These are phyloP conservation scores for Prunus mume DNA, from an alignment of 306 rosid genomes.

Conservation along the genomic window DNA sequence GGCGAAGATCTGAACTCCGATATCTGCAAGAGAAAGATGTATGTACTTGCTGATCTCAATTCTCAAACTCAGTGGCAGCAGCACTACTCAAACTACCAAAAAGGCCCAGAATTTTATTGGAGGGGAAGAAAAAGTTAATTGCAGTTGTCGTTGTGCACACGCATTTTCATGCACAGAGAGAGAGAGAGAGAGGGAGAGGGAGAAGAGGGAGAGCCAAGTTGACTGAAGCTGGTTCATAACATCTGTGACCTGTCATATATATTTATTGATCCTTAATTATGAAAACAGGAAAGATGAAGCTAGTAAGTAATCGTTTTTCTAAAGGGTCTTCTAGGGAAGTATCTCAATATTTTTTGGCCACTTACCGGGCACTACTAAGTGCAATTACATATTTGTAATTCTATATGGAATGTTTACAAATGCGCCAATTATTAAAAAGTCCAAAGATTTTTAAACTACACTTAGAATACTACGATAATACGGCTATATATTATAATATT, in stretches of 20 bases:
- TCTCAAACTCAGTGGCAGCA: too few species aligned
- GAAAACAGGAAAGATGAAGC: background rate
- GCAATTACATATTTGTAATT: background rate
- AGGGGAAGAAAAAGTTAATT: background rate
- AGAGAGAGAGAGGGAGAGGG: conserved; percentile 11
- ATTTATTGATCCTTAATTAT: conserved; percentile 30
- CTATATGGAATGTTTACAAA: background rate
- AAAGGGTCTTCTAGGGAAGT: background rate
- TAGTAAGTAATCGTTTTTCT: background rate
- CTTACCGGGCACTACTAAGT: background rate
- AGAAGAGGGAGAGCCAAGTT: conserved; percentile 5
- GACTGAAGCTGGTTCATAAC: background rate
- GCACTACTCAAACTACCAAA: too few species aligned
- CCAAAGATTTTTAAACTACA: too few species aligned
- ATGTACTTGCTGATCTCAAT: background rate
- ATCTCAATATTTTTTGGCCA: background rate
- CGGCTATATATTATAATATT: too few species aligned
- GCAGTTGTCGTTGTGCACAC: conserved; percentile 17
- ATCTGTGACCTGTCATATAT: conserved; percentile 26
- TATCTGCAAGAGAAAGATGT: background rate
- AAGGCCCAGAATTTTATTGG: too few species aligned
- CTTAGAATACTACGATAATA: too few species aligned
- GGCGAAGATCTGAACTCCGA: conserved; percentile 17
- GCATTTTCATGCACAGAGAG: conserved; percentile 40
- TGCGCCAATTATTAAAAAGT: background rate